These are phyloP conservation scores for Xylaria sp. DNA, from an alignment of 2,329 filamentous ascomycete genomes.

Conservation along the genomic window DNA sequence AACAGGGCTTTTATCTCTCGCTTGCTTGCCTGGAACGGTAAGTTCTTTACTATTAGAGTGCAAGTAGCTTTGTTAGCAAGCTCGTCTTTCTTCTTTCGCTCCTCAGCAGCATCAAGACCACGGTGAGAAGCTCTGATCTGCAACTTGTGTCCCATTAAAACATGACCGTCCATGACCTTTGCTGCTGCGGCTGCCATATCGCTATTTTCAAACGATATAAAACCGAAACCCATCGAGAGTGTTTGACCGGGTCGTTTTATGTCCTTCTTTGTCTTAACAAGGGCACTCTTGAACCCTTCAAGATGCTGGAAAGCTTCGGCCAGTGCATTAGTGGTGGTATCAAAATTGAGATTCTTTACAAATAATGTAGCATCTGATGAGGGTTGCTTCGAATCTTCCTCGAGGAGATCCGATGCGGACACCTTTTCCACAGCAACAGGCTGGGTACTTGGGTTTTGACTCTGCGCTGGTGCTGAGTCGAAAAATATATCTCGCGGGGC, in stretches of 20 bases:
- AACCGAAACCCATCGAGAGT: conserved; percentile 97
- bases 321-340: conserved; percentile 81
- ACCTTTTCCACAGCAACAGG: conserved; percentile 66
- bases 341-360: conserved; percentile 93
- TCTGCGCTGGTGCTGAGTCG: conserved; percentile 46
- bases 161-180: conserved; percentile 86
- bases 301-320: conserved; percentile 82
- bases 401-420: conserved; percentile 75
- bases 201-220: conserved; percentile 86
- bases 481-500: conserved; percentile 84
- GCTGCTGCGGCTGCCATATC: conserved; percentile 82
- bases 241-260: conserved; percentile 89
- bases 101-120: conserved; percentile 86
- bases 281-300: conserved; percentile 87
- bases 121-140: conserved; percentile 88
- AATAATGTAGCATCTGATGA: conserved; percentile 82
- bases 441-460: conserved; percentile 42
- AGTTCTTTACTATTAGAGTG: conserved; percentile 97
- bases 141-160: conserved; percentile 87
- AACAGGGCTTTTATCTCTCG: conserved; percentile 90
- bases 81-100: conserved; percentile 84
- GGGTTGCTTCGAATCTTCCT: conserved; percentile 56
- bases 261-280: conserved; percentile 92
- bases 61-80: conserved; percentile 80
- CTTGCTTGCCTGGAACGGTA: conserved; percentile 95